These are phyloP conservation scores for Litchi chinensis DNA, from an alignment of 345 rosid species.

Conservation along the genomic window DNA sequence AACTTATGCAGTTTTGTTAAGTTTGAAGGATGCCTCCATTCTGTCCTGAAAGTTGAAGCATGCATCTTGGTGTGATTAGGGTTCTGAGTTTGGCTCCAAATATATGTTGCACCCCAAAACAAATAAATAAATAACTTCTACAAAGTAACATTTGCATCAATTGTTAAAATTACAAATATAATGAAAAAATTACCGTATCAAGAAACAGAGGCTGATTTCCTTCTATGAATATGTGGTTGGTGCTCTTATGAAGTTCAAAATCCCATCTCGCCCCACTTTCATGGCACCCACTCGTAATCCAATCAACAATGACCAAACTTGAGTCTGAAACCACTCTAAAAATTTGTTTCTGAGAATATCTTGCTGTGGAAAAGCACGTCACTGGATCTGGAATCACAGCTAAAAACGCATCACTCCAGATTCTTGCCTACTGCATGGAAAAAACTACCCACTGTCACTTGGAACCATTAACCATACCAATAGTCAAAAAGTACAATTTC, in stretches of 20 bases:
- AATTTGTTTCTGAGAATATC: conserved; percentile 83
- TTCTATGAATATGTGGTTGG: conserved; percentile 63
- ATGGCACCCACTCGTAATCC: conserved; percentile 96
- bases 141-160: background rate
- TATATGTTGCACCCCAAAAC: background rate
- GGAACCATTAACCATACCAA: conserved; percentile 1
- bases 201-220: conserved; percentile 70
- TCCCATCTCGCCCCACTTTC: conserved; percentile 95
- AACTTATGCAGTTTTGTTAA: background rate
- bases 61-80: background rate
- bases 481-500: background rate
- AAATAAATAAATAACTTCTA: background rate
- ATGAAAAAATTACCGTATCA: conserved; percentile 57
- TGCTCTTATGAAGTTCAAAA: conserved; percentile 77
- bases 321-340: conserved; percentile 69
- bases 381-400: conserved; percentile 90
- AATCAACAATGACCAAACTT: conserved; percentile 78
- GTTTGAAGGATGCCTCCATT: background rate
- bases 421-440: conserved; percentile 70
- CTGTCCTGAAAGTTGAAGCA: background rate
- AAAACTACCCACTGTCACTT: conserved; percentile 17
- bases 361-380: conserved; percentile 87
- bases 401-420: conserved; percentile 67
- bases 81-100: background rate
- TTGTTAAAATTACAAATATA: background rate